A percentile compares a stretch with the other conserved stretches of the same genome.
phyloP scores from a whole-genome alignment of 768 basidiomycete genomes.

The Lentinula sp. region DNA sequence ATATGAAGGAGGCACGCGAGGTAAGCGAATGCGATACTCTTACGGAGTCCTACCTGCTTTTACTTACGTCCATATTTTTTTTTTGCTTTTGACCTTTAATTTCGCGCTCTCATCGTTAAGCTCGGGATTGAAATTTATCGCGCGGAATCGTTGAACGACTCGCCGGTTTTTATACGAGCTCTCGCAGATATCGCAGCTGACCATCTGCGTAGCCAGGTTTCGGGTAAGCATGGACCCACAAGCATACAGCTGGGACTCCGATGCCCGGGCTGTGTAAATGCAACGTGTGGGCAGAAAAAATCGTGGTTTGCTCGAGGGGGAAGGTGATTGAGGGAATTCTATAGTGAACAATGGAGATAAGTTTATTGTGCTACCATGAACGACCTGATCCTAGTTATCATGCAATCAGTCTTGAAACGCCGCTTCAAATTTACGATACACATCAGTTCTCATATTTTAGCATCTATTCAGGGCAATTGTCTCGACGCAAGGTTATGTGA shows the following conservation, averaged over 20 bases:
- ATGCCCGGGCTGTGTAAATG: slow-evolving; percentile 92
- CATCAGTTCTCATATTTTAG: too few species aligned
- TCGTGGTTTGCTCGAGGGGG: slow-evolving; percentile 85
- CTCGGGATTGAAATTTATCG: slow-evolving; percentile 87
- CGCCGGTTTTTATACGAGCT: slow-evolving; percentile 92
- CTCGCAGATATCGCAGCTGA: slow-evolving; percentile 84
- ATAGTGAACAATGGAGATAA: not conserved
- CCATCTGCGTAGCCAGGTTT: slow-evolving; percentile 63
- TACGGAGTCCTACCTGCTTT: not conserved
- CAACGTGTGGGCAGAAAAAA: slow-evolving; percentile 83
- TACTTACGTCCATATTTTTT: slow-evolving; percentile 2
- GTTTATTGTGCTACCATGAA: not conserved
- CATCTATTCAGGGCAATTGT: not conserved
- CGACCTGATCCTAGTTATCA: not conserved
- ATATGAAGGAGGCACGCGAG: slow-evolving; percentile 84
- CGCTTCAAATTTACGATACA: too few species aligned
- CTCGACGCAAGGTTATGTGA: not conserved
- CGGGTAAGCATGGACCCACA: slow-evolving; percentile 52
- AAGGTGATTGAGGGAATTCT: slow-evolving; percentile 10
- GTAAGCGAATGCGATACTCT: slow-evolving; percentile 34
- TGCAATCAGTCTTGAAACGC: not conserved
- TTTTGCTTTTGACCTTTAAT: slow-evolving; percentile 12
- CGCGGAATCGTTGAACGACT: slow-evolving; percentile 89
- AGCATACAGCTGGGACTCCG: slow-evolving; percentile 80
- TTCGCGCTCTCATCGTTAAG: slow-evolving; percentile 30